These are phyloP conservation scores for Phlebopus sp. DNA, from an alignment of 1,284 basidiomycete species.

Conservation along the genomic window DNA sequence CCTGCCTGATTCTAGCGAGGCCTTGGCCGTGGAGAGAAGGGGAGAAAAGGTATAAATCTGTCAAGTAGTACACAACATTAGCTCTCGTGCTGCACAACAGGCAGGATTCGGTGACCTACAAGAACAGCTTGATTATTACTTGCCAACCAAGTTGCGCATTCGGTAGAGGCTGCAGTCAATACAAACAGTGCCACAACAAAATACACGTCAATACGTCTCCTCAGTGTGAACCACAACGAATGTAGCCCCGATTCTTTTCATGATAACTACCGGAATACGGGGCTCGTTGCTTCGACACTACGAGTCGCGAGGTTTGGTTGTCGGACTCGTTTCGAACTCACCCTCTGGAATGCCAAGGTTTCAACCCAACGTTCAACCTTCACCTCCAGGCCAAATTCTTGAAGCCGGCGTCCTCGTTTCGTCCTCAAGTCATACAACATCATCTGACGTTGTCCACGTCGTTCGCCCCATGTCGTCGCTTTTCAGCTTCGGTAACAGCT, in stretches of 20 bases:
- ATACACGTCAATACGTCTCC: background rate
- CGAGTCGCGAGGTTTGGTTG: background rate
- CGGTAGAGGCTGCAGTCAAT: background rate
- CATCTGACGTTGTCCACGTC: too few species aligned
- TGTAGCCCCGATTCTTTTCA: too few species aligned
- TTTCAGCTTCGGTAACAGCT: background rate
- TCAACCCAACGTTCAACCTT: background rate
- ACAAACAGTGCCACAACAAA: background rate
- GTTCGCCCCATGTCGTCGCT: background rate
- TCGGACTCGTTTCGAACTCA: background rate
- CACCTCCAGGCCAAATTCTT: background rate
- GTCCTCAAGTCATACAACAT: too few species aligned
- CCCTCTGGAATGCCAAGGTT: background rate
- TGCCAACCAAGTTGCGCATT: background rate
- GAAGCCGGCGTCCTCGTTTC: background rate
- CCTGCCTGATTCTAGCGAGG: constrained; percentile 12
- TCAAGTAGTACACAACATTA: too few species aligned
- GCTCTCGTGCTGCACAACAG: constrained; percentile 22
- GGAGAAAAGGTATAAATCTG: constrained; percentile 1
- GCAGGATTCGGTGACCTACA: background rate
- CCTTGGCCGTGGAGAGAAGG: constrained; percentile 5
- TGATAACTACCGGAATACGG: too few species aligned
- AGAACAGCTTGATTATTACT: background rate
- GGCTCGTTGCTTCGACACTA: background rate
- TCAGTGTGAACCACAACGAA: background rate